These are phyloP conservation scores for Ceratocystis cacaofunesta DNA, from an alignment of 2,329 filamentous ascomycete species.

Conservation along the genomic window DNA sequence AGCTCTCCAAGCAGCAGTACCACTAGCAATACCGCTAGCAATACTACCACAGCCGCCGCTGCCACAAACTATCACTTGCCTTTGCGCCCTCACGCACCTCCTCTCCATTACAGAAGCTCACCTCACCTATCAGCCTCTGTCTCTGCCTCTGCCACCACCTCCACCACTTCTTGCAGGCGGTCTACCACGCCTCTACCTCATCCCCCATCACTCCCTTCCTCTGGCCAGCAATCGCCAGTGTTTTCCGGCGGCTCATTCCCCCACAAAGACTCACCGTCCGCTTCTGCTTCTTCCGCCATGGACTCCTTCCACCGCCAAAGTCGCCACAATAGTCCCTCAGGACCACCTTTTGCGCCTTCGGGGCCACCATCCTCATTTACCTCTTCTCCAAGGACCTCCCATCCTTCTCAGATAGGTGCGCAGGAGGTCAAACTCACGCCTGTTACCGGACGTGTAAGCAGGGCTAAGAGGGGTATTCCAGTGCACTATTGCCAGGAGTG, in stretches of 20 bases:
- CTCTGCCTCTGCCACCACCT: background rate
- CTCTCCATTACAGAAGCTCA: too few relatives aligned
- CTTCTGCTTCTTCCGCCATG: background rate
- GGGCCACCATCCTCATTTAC: background rate
- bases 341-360: background rate
- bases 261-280: background rate
- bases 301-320: background rate
- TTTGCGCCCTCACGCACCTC: too few relatives aligned
- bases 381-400: background rate
- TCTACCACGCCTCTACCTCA: background rate
- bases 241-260: background rate
- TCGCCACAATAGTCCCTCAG: background rate
- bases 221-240: background rate
- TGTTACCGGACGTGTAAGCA: constrained; percentile 41
- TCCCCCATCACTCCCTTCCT: background rate
- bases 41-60: background rate
- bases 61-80: background rate
- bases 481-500: constrained; percentile 37
- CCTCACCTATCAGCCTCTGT: too few relatives aligned
- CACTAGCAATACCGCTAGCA: background rate
- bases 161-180: background rate
- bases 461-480: constrained; percentile 44
- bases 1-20: background rate
- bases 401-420: background rate
- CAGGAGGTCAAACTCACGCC: constrained; percentile 36